These are phyloP conservation scores for Botrytis cinerea DNA, from an alignment of 2,329 filamentous ascomycete genomes.

Conservation along the genomic window DNA sequence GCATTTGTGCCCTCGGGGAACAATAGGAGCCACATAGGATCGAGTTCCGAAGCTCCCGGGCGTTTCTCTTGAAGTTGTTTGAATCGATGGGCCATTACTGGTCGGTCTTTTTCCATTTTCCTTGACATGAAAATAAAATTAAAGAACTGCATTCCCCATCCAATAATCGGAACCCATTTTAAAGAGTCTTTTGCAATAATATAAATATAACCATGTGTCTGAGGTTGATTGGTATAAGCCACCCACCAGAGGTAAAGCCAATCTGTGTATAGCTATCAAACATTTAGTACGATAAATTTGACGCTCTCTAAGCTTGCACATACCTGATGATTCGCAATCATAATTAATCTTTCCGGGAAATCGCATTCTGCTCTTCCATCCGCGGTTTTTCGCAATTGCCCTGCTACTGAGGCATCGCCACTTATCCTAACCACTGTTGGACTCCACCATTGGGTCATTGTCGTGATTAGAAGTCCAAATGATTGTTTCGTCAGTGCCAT, in stretches of 20 bases:
- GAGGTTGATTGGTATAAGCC: slow-evolving; percentile 73
- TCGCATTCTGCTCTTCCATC: slow-evolving; percentile 76
- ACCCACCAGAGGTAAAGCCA: slow-evolving; percentile 96
- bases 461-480: slow-evolving; percentile 76
- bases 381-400: slow-evolving; percentile 67
- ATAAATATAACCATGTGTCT: slow-evolving; percentile 83
- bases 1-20: slow-evolving; percentile 89
- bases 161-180: slow-evolving; percentile 77
- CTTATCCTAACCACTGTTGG: slow-evolving; percentile 80
- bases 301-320: slow-evolving; percentile 9
- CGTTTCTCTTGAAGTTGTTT: slow-evolving; percentile 64
- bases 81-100: slow-evolving; percentile 72
- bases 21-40: slow-evolving; percentile 88
- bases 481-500: slow-evolving; percentile 86
- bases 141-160: slow-evolving; percentile 80
- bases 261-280: slow-evolving; percentile 73
- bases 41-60: slow-evolving; percentile 57
- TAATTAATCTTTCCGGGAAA: slow-evolving; percentile 78
- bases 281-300: slow-evolving; percentile 30
- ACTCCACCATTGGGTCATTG: slow-evolving; percentile 85
- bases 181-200: slow-evolving; percentile 89
- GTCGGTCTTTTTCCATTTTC: slow-evolving; percentile 80
- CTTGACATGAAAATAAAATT: slow-evolving; percentile 91
- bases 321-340: slow-evolving; percentile 86
- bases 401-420: slow-evolving; percentile 76